Conservation (phyloP, 2,329 filamentous ascomycete genomes). For the Trichoderma lentiforme region DNA sequence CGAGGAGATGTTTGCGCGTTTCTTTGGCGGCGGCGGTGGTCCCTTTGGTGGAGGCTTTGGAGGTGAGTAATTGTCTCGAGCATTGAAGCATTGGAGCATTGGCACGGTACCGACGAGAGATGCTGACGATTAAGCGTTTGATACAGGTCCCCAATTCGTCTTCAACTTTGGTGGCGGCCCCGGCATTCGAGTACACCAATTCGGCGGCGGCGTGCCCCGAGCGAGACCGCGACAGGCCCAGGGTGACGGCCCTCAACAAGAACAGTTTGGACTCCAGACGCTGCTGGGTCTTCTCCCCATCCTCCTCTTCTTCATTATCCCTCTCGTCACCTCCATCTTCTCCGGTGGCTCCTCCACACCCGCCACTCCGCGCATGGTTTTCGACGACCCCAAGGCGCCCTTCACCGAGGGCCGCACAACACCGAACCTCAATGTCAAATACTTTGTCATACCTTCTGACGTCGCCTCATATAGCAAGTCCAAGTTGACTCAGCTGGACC, state of each 20-base stretch:
- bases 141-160: slow-evolving; percentile 81
- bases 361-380: slow-evolving; percentile 69
- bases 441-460: slow-evolving; percentile 80
- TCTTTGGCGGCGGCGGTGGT: slow-evolving; percentile 82
- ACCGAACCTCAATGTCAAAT: slow-evolving; percentile 68
- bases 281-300: slow-evolving; percentile 80
- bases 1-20: slow-evolving; percentile 94
- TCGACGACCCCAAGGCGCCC: slow-evolving; percentile 67
- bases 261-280: slow-evolving; percentile 53
- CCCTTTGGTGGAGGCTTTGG: slow-evolving; percentile 54
- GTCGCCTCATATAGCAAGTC: slow-evolving; percentile 65
- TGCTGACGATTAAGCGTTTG: slow-evolving; percentile 52
- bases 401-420: slow-evolving; percentile 73
- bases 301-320: slow-evolving; percentile 82
- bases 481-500: slow-evolving; percentile 73
- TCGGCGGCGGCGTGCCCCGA: slow-evolving; percentile 76
- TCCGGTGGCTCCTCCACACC: slow-evolving; percentile 42
- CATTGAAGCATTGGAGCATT: not conserved
- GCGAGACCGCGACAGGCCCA: slow-evolving; percentile 68
- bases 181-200: slow-evolving; percentile 91
- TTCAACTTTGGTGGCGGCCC: slow-evolving; percentile 93
- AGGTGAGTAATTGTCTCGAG: slow-evolving; percentile 30
- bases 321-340: slow-evolving; percentile 78
- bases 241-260: slow-evolving; percentile 44
- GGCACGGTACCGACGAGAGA: not conserved